A percentile compares a stretch with the other conserved stretches of the same genome.
Evolutionary conservation across 768 basidiomycete species (phyloP).

Genomic region (Rubroboletus satanas): DNA sequence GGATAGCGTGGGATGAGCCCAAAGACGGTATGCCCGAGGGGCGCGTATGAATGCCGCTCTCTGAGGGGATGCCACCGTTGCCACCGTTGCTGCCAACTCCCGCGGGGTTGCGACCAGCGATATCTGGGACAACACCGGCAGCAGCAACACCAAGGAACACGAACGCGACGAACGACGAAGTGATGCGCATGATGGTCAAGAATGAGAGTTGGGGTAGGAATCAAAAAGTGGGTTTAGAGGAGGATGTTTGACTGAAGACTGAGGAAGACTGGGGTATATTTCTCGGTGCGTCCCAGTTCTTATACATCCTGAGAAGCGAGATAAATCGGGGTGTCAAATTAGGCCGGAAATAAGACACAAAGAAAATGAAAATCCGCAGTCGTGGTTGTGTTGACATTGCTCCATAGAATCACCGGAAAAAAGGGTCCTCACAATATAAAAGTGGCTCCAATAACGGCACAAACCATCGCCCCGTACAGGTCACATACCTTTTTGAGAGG

Average conservation of each 20-base stretch:
- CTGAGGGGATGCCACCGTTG: background rate
- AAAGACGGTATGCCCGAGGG: too few relatives aligned
- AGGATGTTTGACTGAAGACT: background rate
- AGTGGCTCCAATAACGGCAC: background rate
- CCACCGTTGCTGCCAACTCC: background rate
- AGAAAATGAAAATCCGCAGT: constrained; percentile 7
- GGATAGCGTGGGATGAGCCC: too few relatives aligned
- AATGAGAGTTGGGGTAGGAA: background rate
- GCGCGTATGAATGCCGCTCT: too few relatives aligned
- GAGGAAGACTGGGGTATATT: background rate
- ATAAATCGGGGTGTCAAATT: background rate
- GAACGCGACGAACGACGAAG: constrained; percentile 1
- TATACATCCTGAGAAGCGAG: constrained; percentile 3
- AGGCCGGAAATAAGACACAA: background rate
- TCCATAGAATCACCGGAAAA: background rate
- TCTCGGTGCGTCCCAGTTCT: background rate
- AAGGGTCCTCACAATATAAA: background rate
- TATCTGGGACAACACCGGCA: constrained; percentile 3
- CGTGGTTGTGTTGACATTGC: background rate
- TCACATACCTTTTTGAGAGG: background rate
- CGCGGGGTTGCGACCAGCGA: background rate
- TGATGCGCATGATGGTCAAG: constrained; percentile 8
- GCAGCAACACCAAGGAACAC: constrained; percentile 1
- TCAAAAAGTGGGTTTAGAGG: background rate
- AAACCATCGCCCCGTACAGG: background rate